phyloP scores from a whole-genome alignment of 805 yeast genomes.

The Candida parachauliodes region DNA sequence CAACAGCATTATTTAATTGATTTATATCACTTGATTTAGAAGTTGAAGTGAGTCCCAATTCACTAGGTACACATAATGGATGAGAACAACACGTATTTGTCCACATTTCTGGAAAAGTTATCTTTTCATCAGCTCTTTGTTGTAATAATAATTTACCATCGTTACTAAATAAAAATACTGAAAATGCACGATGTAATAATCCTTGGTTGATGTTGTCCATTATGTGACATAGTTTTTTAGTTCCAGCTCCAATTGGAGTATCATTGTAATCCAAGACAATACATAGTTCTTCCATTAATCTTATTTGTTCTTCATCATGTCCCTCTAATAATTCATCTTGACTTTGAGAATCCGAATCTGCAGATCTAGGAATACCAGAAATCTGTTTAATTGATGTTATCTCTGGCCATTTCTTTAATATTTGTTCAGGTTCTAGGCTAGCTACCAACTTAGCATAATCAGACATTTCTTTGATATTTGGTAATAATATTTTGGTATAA shows the following conservation, averaged over 20 bases:
- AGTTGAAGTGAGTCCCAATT: constrained; percentile 52
- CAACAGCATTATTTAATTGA: constrained; percentile 54
- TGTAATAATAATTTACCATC: constrained; percentile 77
- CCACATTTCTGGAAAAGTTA: constrained; percentile 97
- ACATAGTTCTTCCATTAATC: constrained; percentile 94
- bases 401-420: constrained; percentile 59
- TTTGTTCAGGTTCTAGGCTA: constrained; percentile 44
- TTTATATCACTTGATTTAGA: constrained; percentile 18
- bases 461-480: constrained; percentile 1
- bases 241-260: constrained; percentile 85
- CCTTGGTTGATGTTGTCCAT: constrained; percentile 87
- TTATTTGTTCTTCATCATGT: constrained; percentile 91
- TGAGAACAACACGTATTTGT: constrained; percentile 99
- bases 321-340: constrained; percentile 60
- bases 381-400: constrained; percentile 60
- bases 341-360: constrained; percentile 31
- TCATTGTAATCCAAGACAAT: constrained; percentile 89
- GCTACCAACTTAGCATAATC: constrained; percentile 44
- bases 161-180: constrained; percentile 86
- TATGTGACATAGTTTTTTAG: constrained; percentile 85
- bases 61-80: constrained; percentile 81
- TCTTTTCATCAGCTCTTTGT: constrained; percentile 94
- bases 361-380: constrained; percentile 52
- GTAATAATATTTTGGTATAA: background rate
- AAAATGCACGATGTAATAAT: constrained; percentile 89